Conservation (phyloP, 768 basidiomycete species). For the Porphyrellus cyaneotinctus region DNA sequence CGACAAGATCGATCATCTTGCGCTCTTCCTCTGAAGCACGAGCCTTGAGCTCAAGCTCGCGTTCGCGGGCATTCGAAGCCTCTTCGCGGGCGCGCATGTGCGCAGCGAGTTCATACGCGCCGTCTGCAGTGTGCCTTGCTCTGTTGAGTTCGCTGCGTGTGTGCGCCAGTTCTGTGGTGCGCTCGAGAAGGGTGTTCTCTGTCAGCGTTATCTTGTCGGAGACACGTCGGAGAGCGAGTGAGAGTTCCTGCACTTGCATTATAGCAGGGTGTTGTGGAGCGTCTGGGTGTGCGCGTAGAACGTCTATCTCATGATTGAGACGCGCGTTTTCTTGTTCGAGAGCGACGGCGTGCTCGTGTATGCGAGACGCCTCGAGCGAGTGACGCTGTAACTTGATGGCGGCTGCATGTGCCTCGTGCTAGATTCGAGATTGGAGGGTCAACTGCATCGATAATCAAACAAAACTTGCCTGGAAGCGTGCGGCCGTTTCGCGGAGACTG, state of each 20-base stretch:
- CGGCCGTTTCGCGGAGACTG: conserved; percentile 43
- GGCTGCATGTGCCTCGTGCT: conserved; percentile 71
- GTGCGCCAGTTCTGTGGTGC: conserved; percentile 45
- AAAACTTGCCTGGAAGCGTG: conserved; percentile 45
- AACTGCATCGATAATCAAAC: background rate
- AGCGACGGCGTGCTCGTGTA: conserved; percentile 15
- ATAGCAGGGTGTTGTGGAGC: conserved; percentile 36
- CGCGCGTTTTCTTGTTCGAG: conserved; percentile 59
- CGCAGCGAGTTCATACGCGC: conserved; percentile 53
- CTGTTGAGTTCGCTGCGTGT: conserved; percentile 41
- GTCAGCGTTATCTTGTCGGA: conserved; percentile 64
- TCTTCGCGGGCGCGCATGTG: conserved; percentile 54
- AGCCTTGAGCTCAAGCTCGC: conserved; percentile 44
- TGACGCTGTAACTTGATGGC: conserved; percentile 64
- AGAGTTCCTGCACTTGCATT: conserved; percentile 49
- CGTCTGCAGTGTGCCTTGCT: conserved; percentile 42
- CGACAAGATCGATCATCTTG: conserved; percentile 57
- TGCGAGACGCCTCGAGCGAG: conserved; percentile 45
- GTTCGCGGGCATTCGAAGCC: conserved; percentile 44
- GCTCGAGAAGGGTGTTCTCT: conserved; percentile 49
- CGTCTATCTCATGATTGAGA: conserved; percentile 50
- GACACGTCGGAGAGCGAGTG: conserved; percentile 62
- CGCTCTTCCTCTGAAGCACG: conserved; percentile 52
- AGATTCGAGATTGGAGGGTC: background rate
- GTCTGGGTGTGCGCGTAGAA: conserved; percentile 54